These are phyloP conservation scores for Xerocomellus intermedius DNA, from an alignment of 768 basidiomycete species.

Conservation along the genomic window DNA sequence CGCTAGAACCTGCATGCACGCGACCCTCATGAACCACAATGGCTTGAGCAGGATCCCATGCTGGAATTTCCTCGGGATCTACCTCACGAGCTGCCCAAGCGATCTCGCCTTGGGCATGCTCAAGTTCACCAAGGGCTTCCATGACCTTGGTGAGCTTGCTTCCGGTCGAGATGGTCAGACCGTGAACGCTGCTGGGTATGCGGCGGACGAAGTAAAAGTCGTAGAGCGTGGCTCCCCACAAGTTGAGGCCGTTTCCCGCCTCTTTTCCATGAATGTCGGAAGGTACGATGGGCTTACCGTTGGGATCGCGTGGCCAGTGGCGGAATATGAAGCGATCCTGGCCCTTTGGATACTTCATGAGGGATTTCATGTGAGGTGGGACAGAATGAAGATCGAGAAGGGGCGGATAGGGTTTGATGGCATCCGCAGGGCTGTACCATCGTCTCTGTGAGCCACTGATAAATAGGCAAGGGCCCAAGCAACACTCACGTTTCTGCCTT, in stretches of 20 bases:
- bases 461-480: not conserved
- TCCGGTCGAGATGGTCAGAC: constrained; percentile 13
- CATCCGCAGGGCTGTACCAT: not conserved
- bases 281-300: constrained; percentile 12
- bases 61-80: constrained; percentile 17
- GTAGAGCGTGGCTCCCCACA: constrained; percentile 31
- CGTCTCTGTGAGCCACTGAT: not conserved
- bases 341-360: not conserved
- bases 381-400: constrained; percentile 10
- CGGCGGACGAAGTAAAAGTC: constrained; percentile 26
- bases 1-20: not conserved
- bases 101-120: constrained; percentile 16
- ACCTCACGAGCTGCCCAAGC: constrained; percentile 21
- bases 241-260: constrained; percentile 16
- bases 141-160: constrained; percentile 23
- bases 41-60: constrained; percentile 16
- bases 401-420: not conserved
- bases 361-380: not conserved
- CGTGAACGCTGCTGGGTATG: not conserved
- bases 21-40: constrained; percentile 9
- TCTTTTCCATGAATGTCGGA: constrained; percentile 19
- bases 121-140: constrained; percentile 18
- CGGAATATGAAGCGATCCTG: constrained; percentile 20
- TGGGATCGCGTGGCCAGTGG: constrained; percentile 29
- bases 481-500: constrained; percentile 5